Evolutionary conservation across 108 stramenopile genomes (phyloP), one percentile per base, ranked within the genome.

Genomic region (Fragilaria crotonensis): DNA sequence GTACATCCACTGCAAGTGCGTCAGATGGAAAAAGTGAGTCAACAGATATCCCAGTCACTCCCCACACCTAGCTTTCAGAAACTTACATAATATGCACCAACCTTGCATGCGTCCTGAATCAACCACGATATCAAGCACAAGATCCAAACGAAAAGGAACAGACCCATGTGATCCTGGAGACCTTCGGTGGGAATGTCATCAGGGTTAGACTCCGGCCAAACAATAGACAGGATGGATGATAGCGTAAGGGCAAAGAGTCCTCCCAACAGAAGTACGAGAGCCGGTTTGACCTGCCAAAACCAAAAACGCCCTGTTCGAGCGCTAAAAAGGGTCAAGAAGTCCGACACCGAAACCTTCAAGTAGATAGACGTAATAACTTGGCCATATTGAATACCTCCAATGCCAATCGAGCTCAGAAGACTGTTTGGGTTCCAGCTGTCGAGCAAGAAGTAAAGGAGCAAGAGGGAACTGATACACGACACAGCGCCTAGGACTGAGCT

Each of bases 331-430:
- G 76, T 77, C 26, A 77, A 53, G 36, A 77, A 72, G 45, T 77
- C 76, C 3, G 76, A 77, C 9, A 77, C 76, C 14, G 76, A 77
- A 11, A 77, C 63, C 60, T 77, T 77, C 67, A 77, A 64, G 60
- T 77, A 77, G 22, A 77, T 64, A 19, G 76, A 62, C n/a, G 67
- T 61, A 14, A 66, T 76, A 27, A 77, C 61, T 65, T 77, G 71
- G 25, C 71, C 76, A 45, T 77, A 77, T 45, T 61, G 41, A 20
- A 72, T 63, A 4, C 76, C 71, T 21, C 45, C 23, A 30, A 72
- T 64, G 33, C 71, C 71, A 45, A 72, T 3, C 20, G 57, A 65
- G 2, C 30, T 27, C 23, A 77, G 62, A 2, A 77, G 69, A 49
- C 76, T 60, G 31, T 51, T 14, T 20, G 61, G 60, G 22, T 65